phyloP scores from a whole-genome alignment of 352 stramenopile species.

The Blastocystis sp. region DNA sequence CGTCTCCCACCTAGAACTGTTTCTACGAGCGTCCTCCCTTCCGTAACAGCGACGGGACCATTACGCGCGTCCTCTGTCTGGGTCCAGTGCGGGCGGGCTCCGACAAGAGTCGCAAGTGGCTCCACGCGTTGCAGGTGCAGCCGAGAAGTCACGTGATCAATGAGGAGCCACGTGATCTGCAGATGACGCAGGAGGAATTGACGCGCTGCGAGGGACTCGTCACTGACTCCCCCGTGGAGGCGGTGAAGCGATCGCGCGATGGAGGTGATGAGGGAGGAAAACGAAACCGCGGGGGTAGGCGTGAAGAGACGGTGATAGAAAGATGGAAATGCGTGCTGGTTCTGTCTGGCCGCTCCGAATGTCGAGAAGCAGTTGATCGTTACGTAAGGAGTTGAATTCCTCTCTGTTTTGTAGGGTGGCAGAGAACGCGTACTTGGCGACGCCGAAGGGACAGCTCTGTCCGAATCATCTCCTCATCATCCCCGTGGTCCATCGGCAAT shows the following conservation, averaged over 20 bases:
- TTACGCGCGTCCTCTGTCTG: constrained; percentile 46
- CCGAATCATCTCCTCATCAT: constrained; percentile 49
- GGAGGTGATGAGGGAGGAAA: neutral
- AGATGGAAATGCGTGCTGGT: constrained; percentile 40
- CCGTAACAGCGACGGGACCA: neutral
- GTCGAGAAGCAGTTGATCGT: constrained; percentile 57
- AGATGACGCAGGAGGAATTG: neutral
- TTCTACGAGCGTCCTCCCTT: constrained; percentile 56
- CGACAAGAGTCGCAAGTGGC: constrained; percentile 55
- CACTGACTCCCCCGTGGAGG: constrained; percentile 1
- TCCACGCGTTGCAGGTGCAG: constrained; percentile 40
- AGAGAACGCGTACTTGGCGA: constrained; percentile 41
- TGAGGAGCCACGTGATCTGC: neutral
- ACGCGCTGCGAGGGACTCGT: neutral
- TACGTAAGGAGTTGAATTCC: neutral
- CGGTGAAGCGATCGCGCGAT: neutral
- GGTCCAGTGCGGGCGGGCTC: constrained; percentile 21
- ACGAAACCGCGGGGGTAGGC: neutral
- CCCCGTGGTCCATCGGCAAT: constrained; percentile 50
- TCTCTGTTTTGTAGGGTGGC: neutral
- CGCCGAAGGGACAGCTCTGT: constrained; percentile 50
- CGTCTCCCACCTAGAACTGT: neutral
- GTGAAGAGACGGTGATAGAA: no score
- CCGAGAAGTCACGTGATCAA: neutral
- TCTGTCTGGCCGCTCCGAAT: constrained; percentile 53